These are phyloP conservation scores for Chlorencoelia australis DNA, from an alignment of 2,329 filamentous ascomycete species.

Conservation along the genomic window DNA sequence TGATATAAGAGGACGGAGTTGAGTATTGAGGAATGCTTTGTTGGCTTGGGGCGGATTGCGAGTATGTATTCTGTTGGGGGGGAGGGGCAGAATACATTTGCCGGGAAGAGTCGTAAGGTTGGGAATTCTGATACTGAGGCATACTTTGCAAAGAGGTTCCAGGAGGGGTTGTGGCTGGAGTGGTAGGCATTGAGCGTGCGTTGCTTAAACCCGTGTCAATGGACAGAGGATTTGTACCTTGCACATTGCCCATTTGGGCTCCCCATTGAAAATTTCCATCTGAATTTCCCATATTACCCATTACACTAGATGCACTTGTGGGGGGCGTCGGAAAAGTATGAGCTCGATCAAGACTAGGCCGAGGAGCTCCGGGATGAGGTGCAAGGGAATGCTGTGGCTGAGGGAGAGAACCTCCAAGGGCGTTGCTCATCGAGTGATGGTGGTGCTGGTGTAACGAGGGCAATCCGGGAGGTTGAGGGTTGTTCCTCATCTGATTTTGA, in stretches of 20 bases:
- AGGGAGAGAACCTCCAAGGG: conserved; percentile 42
- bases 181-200: conserved; percentile 77
- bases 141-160: conserved; percentile 67
- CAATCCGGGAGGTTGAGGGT: conserved; percentile 42
- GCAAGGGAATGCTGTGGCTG: conserved; percentile 40
- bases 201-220: conserved; percentile 74
- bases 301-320: conserved; percentile 82
- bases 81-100: conserved; percentile 68
- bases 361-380: conserved; percentile 61
- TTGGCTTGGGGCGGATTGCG: conserved; percentile 47
- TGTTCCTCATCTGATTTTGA: conserved; percentile 52
- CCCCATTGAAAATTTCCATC: conserved; percentile 74
- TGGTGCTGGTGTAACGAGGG: conserved; percentile 61
- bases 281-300: conserved; percentile 59
- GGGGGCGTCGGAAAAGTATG: conserved; percentile 93
- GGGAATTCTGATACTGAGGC: conserved; percentile 61
- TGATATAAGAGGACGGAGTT: conserved; percentile 53
- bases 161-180: conserved; percentile 84
- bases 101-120: conserved; percentile 65
- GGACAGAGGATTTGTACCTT: conserved; percentile 60
- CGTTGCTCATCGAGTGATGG: conserved; percentile 52
- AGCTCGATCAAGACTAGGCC: conserved; percentile 71
- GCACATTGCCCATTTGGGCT: conserved; percentile 49
- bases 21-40: conserved; percentile 63
- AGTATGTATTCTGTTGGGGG: conserved; percentile 58